Evolutionary conservation across 2,329 filamentous ascomycete genomes (phyloP), one percentile per base, ranked within the genome.

Genomic region (Bipolaris victoriae): DNA sequence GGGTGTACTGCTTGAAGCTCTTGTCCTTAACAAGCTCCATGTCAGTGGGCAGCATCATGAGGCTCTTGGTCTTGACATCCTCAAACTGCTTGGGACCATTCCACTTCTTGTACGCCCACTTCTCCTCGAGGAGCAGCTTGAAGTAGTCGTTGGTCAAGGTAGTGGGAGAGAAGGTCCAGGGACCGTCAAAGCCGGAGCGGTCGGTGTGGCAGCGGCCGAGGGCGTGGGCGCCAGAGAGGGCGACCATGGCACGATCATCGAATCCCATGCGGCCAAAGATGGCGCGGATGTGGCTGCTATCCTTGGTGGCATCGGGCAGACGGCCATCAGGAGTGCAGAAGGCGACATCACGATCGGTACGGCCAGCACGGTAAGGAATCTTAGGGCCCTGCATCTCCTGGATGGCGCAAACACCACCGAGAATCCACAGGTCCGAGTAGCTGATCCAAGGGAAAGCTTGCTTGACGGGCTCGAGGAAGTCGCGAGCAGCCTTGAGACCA

Each of bases 261-360:
- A 97, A 98, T 67, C 94, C 94, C 94, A 98, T 98, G 76, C 94
- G 92, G 78, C 88, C 86, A 80, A 98, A 99, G 82, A 98, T 94
- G 80, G 86, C 86, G 72, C 95, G 90, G 69, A 98, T 85, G 81
- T 98, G 94, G 74, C 63, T 86, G 61, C 88, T 82, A 60, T 86
- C 89, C 84, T 97, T 86, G 69, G 86, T 78, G 49, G 85, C 94
- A 76, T 99, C 92, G 63, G 93, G 90, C 18, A 92, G 84, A 78
- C 94, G 92, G 65, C 95, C 95, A 73, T 97, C 93, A 49, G 95
- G 95, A 26, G 95, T 97, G 86, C 93, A 97, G 77, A 88, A 91
- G 57, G 88, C 80, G 29, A 90, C 80, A 67, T 97, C 93, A 70
- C 85, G 84, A 79, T 99, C 94, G 57, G 79, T 63, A 71, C 94